phyloP scores from a whole-genome alignment of 805 yeast genomes.

The Candida odintsovae region DNA sequence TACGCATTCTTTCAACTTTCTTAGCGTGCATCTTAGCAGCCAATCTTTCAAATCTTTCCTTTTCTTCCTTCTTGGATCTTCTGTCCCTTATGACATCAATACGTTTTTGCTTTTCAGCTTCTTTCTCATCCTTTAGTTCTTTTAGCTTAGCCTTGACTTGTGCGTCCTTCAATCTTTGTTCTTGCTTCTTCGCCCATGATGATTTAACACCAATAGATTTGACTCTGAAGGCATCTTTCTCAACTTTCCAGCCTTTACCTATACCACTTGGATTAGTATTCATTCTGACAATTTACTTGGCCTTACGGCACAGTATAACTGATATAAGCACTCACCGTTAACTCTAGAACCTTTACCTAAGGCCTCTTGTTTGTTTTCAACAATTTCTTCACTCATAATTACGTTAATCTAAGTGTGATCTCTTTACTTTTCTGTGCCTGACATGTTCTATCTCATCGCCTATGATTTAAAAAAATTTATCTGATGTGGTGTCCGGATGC shows the following conservation, averaged over 20 bases:
- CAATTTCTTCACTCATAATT: background rate
- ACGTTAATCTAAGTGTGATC: background rate
- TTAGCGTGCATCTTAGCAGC: conserved; percentile 88
- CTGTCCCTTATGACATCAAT: conserved; percentile 61
- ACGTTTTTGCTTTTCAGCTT: conserved; percentile 45
- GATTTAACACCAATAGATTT: conserved; percentile 53
- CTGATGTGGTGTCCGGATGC: conserved; percentile 11
- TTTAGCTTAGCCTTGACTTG: conserved; percentile 64
- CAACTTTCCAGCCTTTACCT: conserved; percentile 70
- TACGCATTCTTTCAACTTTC: conserved; percentile 83
- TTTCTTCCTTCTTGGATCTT: conserved; percentile 74
- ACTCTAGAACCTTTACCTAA: conserved; percentile 20
- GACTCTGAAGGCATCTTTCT: conserved; percentile 62
- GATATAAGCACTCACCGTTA: conserved; percentile 11
- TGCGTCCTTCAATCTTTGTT: conserved; percentile 57
- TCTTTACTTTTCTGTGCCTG: background rate
- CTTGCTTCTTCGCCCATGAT: conserved; percentile 62
- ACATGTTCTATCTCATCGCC: background rate
- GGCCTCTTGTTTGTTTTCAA: background rate
- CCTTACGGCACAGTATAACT: background rate
- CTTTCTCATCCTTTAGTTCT: conserved; percentile 76
- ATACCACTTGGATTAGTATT: background rate
- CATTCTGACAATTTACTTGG: background rate
- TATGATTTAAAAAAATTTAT: background rate
- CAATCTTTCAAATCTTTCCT: conserved; percentile 77